Conservation (phyloP, 495 filamentous ascomycete species). For the Emericellopsis terricola region DNA sequence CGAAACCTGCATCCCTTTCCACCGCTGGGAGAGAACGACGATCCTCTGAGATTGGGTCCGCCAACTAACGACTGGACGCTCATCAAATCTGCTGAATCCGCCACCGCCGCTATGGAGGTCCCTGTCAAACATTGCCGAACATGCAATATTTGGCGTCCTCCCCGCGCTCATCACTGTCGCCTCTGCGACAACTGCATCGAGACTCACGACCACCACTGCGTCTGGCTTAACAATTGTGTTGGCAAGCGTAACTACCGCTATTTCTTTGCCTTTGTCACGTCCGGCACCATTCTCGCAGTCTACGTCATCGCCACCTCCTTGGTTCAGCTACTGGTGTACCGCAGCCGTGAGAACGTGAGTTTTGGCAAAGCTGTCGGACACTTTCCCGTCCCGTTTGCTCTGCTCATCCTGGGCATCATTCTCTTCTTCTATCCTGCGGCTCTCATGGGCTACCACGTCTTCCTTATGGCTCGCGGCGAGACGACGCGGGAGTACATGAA, state of each 20-base stretch:
- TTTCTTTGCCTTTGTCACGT: constrained; percentile 78
- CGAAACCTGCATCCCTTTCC: constrained; percentile 53
- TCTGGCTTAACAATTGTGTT: constrained; percentile 98
- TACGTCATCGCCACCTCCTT: constrained; percentile 61
- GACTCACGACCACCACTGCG: constrained; percentile 95
- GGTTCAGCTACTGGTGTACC: constrained; percentile 63
- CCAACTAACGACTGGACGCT: constrained; percentile 81
- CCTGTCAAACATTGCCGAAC: constrained; percentile 96
- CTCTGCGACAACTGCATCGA: constrained; percentile 94
- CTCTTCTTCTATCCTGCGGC: constrained; percentile 67
- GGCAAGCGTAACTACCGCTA: constrained; percentile 96
- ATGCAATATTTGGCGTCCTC: constrained; percentile 91
- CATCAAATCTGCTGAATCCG: constrained; percentile 57
- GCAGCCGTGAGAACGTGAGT: constrained; percentile 33
- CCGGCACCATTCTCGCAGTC: constrained; percentile 53
- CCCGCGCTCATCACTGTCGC: constrained; percentile 88
- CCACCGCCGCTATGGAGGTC: constrained; percentile 79
- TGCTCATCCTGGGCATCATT: constrained; percentile 69
- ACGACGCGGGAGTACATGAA: constrained; percentile 94
- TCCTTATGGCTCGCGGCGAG: constrained; percentile 75
- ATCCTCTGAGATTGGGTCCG: constrained; percentile 64
- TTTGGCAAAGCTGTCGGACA: constrained; percentile 48
- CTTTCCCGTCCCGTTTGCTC: constrained; percentile 68
- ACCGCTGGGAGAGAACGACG: constrained; percentile 40
- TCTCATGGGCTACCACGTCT: constrained; percentile 74